Percentiles rank a stretch among this genome's conserved stretches.
Conservation (phyloP, 805 yeast species). For the Danielia reshetovae region DNA sequence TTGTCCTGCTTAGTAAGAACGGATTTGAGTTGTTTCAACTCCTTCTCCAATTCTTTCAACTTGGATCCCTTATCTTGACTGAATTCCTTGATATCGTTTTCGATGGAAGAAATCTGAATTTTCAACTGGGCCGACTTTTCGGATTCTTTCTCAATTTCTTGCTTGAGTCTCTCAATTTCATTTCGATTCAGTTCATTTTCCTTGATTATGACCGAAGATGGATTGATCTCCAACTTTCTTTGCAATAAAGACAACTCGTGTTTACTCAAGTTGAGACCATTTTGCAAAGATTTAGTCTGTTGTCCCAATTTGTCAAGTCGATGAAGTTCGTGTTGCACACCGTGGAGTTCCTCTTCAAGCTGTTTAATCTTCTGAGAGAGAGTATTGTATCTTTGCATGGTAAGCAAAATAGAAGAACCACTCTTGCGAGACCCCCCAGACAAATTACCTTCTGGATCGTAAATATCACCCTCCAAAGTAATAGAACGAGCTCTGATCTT, state of each 20-base stretch:
- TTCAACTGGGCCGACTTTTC: conserved; percentile 27
- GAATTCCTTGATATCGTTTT: conserved; percentile 80
- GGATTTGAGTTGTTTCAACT: conserved; percentile 36
- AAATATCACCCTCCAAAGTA: conserved; percentile 88
- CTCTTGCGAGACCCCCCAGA: conserved; percentile 88
- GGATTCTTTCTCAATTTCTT: conserved; percentile 33
- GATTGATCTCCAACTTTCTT: conserved; percentile 52
- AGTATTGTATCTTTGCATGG: conserved; percentile 62
- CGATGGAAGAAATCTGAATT: conserved; percentile 49
- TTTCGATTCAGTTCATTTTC: conserved; percentile 42
- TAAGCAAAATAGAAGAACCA: conserved; percentile 54
- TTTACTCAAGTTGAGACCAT: conserved; percentile 50
- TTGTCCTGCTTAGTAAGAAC: conserved; percentile 38
- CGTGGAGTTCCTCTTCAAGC: conserved; percentile 41
- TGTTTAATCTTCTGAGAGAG: conserved; percentile 35
- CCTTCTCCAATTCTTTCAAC: conserved; percentile 57
- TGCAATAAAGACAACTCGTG: conserved; percentile 58
- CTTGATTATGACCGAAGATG: conserved; percentile 51
- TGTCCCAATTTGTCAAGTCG: conserved; percentile 42
- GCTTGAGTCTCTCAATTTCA: conserved; percentile 44
- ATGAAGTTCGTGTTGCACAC: conserved; percentile 37
- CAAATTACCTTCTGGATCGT: conserved; percentile 93
- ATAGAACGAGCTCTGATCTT: conserved; percentile 76
- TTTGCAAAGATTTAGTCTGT: conserved; percentile 53
- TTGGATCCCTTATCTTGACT: conserved; percentile 75